phyloP scores from a whole-genome alignment of 2,329 filamentous ascomycete species.

The Alternaria rosae region DNA sequence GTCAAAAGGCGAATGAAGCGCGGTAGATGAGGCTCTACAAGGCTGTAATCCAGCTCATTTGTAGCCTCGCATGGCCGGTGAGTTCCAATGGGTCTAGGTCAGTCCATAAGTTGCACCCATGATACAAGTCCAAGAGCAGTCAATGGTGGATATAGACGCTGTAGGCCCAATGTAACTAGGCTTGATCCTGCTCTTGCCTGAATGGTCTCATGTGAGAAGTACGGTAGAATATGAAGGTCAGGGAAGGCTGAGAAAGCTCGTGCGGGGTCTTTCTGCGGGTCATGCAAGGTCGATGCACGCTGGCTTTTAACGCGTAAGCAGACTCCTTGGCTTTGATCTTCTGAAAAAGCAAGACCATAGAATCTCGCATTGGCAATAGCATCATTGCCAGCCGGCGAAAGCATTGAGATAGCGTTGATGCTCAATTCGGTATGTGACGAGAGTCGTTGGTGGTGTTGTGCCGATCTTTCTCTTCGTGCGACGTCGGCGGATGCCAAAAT shows the following conservation, averaged over 20 bases:
- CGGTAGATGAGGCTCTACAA: not conserved
- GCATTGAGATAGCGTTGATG: not conserved
- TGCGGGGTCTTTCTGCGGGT: not conserved
- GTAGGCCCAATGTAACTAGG: no score
- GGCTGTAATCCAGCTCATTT: not conserved
- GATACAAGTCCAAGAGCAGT: not conserved
- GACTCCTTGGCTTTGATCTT: not conserved
- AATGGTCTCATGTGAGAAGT: not conserved
- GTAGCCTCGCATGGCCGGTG: conserved; percentile 10
- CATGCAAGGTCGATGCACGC: conserved; percentile 3
- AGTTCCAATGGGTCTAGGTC: conserved; percentile 13
- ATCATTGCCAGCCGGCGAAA: not conserved
- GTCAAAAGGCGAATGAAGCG: not conserved
- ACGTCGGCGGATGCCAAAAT: not conserved
- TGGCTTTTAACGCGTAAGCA: not conserved
- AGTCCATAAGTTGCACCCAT: not conserved
- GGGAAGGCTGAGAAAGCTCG: conserved; percentile 1
- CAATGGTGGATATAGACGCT: conserved; percentile 2
- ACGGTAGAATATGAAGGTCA: no score
- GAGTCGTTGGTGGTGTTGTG: conserved; percentile 3
- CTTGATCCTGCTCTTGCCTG: not conserved
- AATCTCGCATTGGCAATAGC: no score
- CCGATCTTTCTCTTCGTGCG: not conserved
- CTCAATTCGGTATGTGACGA: not conserved
- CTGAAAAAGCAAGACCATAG: not conserved